Evolutionary conservation across 805 yeast genomes (phyloP), one percentile per base, ranked within the genome.

Genomic region (Pichia membranifaciens): DNA sequence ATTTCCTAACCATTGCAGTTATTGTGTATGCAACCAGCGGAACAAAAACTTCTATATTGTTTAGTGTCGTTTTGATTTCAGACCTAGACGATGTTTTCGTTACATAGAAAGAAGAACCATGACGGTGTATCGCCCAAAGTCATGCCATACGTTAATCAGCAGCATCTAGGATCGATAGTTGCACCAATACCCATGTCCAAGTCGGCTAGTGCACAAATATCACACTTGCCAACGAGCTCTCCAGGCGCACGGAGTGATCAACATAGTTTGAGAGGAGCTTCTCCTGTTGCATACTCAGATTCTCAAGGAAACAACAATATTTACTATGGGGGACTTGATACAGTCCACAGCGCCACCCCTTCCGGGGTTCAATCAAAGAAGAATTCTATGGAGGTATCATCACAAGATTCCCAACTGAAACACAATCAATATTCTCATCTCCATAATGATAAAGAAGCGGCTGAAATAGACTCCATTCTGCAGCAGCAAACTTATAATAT

Each of bases 61-160:
- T 25, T 10, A 25, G 10, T 25, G 10, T 10, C 7, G 29, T 25
- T 7, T 25, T 10, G 10, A n/a, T n/a, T 10, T 10, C 10, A 25
- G 29, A 10, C 29, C 7, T 17, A 5, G 23, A 37, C 5, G 36
- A 46, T 38, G 44, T 43, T 38, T 42, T 38, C 39, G 38, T 38
- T 42, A 5, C 35, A 45, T 28, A 21, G 47, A 15, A 44, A 38
- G 21, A 44, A 38, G 22, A 32, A 44, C n/a, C 37, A 21, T 28
- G 42, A 44, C 12, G 18, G 17, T 9, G 12, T 28, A 20, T 16
- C 41, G 13, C 13, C 42, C 3, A 23, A 36, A 7, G n/a, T 17
- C n/a, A 13, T 10, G 29, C 28, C 37, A 28, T 35, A 35, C 20
- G 18, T 13, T 22, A 29, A 17, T 15, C 40, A 25, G 29, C 46